Conservation (phyloP, 2,329 filamentous ascomycete genomes). For the Tolypocladium capitatum region DNA sequence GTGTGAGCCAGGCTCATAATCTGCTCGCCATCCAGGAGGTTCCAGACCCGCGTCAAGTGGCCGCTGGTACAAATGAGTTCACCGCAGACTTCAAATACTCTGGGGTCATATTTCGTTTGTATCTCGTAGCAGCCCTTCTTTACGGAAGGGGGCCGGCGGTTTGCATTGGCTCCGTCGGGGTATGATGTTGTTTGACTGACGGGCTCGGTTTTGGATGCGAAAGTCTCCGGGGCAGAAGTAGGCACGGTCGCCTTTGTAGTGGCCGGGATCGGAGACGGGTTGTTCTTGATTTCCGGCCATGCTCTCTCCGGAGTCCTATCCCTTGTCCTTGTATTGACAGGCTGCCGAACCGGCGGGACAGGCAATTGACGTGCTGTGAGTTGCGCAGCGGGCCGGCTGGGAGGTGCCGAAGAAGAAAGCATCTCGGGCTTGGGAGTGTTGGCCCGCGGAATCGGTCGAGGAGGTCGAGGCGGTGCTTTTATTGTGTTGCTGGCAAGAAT, state of each 20-base stretch:
- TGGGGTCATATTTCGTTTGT: conserved; percentile 71
- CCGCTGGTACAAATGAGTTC: conserved; percentile 79
- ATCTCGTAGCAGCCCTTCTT: conserved; percentile 65
- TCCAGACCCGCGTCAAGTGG: conserved; percentile 80
- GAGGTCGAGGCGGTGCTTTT: conserved; percentile 29
- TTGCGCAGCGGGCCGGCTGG: conserved; percentile 13
- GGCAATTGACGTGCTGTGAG: conserved; percentile 16
- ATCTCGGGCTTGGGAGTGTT: conserved; percentile 7
- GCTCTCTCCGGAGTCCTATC: conserved; percentile 20
- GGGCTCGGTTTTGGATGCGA: conserved; percentile 24
- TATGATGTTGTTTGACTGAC: conserved; percentile 48
- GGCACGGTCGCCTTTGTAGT: not conserved
- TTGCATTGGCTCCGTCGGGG: conserved; percentile 73
- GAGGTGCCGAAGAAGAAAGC: conserved; percentile 10
- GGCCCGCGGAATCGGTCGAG: conserved; percentile 21
- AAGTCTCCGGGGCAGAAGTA: conserved; percentile 6
- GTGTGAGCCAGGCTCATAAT: conserved; percentile 71
- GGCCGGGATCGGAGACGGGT: not conserved
- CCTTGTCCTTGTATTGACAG: conserved; percentile 18
- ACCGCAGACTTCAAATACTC: conserved; percentile 77
- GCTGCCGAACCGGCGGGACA: conserved; percentile 15
- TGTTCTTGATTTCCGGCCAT: conserved; percentile 7
- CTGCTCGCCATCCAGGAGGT: conserved; percentile 65
- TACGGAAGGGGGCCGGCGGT: conserved; percentile 67
- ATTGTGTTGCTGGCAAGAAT: conserved; percentile 5